Evolutionary conservation across 1,284 basidiomycete species (phyloP), one percentile per base, ranked within the genome.

Genomic region (Ganoderma multipileum): DNA sequence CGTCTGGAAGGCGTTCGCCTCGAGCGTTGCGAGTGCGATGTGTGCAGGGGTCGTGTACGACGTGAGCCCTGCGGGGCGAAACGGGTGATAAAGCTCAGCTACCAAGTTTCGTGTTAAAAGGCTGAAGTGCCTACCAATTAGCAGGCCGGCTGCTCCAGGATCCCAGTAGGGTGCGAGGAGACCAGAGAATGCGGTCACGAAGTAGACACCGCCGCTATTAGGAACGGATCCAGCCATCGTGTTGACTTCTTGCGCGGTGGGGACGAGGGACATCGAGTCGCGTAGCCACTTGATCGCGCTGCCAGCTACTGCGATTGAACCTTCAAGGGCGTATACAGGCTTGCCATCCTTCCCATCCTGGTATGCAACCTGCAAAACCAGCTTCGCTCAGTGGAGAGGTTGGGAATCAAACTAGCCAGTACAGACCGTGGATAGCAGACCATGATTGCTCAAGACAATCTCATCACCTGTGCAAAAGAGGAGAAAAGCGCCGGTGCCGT

Each of bases 251-350:
- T 81, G 81, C 0, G 96, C 94, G 50, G 91, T 87, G 55, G 89
- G 81, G 77, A 99, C 97, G 72, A 99, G 81, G 30, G 86, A 83
- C 85, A 99, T 89, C 44, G 94, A 92, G 82, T 99, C 98, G 36
- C 97, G 92, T 12, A 99, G 84, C 95, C 97, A 99, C 82, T 98
- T 97, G 79, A 99, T 91, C 11, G 96, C 96, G 72, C 93, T 95
- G 44, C 97, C 97, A 14, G 96, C 97, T 36, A 99, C 98, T 42
- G 95, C 95, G 74, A 99, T 93, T 93, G 68, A 0, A 58, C 97
- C 97, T 81, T 99, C 97, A 58, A 99, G 84, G 2, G 97, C 97
- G 78, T 99, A 99, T 4, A 95, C 86, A 0, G 97, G 93, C 73
- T 91, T 91, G 4, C 89, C 84, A 39, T 88, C 83, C 3, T 91